These are phyloP conservation scores for Calocybe gambosa DNA, from an alignment of 1,284 basidiomycete species.

Conservation along the genomic window DNA sequence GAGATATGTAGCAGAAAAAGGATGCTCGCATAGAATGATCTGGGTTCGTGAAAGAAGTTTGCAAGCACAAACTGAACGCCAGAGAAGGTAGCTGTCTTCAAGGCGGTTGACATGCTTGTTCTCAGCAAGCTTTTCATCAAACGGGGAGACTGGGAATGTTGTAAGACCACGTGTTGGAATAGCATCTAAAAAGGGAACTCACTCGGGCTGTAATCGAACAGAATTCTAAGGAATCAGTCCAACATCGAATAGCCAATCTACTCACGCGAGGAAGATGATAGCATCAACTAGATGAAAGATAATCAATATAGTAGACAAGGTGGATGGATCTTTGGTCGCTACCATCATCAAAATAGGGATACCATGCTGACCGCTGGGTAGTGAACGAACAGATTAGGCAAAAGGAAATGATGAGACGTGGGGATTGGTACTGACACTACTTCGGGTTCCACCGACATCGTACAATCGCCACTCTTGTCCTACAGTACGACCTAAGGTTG, in stretches of 20 bases:
- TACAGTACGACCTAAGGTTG: constrained; percentile 35
- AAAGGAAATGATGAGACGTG: constrained; percentile 6
- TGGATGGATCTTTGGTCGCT: constrained; percentile 11
- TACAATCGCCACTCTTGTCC: constrained; percentile 62
- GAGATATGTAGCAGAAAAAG: neutral
- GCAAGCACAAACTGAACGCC: constrained; percentile 61
- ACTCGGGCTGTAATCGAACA: constrained; percentile 17
- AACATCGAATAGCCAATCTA: constrained; percentile 7
- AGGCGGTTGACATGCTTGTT: constrained; percentile 63
- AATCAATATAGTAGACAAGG: constrained; percentile 1
- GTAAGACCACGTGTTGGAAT: constrained; percentile 7
- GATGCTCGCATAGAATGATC: constrained; percentile 42
- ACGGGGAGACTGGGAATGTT: constrained; percentile 49
- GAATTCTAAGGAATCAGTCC: constrained; percentile 2
- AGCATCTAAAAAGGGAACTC: constrained; percentile 2
- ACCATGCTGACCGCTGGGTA: constrained; percentile 59
- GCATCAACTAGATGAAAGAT: constrained; percentile 40
- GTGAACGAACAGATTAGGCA: constrained; percentile 3
- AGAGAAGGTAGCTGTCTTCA: constrained; percentile 67
- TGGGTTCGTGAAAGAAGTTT: constrained; percentile 56
- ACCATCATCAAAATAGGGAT: constrained; percentile 67
- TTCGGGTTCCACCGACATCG: constrained; percentile 68
- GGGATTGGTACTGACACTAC: constrained; percentile 41
- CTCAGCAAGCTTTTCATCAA: constrained; percentile 67
- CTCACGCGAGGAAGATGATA: constrained; percentile 65